phyloP scores from a whole-genome alignment of 495 filamentous ascomycete species.

The Podospora pseudopauciseta region DNA sequence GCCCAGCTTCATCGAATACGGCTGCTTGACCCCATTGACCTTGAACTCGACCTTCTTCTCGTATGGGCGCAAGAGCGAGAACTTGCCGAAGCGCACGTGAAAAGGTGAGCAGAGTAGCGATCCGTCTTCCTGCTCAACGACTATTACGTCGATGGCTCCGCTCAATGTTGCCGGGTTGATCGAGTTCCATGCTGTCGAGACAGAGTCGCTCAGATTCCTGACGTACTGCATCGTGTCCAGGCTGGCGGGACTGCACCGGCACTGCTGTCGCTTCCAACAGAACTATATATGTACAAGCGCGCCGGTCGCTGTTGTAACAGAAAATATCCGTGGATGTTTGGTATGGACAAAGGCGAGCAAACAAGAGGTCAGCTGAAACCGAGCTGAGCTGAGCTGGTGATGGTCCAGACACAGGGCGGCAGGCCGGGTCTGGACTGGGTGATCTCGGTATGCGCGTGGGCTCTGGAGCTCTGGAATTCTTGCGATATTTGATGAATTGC shows the following conservation, averaged over 20 bases:
- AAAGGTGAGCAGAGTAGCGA: constrained; percentile 85
- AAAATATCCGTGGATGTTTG: not conserved
- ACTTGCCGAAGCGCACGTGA: constrained; percentile 98
- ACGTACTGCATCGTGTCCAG: constrained; percentile 85
- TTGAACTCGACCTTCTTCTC: constrained; percentile 99
- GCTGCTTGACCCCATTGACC: constrained; percentile 87
- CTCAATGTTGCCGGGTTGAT: constrained; percentile 97
- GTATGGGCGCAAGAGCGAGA: constrained; percentile 87
- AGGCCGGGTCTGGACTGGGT: not conserved
- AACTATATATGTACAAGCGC: not conserved
- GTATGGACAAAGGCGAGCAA: not conserved
- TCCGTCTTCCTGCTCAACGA: constrained; percentile 96
- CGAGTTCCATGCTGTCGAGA: constrained; percentile 98
- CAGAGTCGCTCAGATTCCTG: constrained; percentile 87
- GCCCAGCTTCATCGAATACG: constrained; percentile 97
- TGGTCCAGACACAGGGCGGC: not conserved
- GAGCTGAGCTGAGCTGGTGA: not conserved
- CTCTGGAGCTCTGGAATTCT: not conserved
- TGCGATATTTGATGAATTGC: not conserved
- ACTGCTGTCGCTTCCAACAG: not conserved
- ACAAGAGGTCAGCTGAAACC: not conserved
- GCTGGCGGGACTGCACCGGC: not conserved
- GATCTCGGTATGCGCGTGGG: not conserved
- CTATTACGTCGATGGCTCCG: constrained; percentile 98
- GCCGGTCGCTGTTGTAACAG: not conserved